Evolutionary conservation across 768 basidiomycete species (phyloP).

Genomic region (Mycena rosella): DNA sequence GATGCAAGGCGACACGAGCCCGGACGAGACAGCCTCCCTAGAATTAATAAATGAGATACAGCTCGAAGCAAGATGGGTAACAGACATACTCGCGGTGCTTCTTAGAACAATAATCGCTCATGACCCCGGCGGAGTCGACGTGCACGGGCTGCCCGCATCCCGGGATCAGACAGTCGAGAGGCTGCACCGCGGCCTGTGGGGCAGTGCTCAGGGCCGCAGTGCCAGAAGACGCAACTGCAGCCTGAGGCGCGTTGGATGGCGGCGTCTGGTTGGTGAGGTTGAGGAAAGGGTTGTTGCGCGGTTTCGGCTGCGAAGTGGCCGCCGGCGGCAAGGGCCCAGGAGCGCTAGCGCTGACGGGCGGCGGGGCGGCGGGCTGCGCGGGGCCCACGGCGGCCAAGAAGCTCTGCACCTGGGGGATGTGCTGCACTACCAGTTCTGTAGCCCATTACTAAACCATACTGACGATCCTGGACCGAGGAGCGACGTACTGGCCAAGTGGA

Average conservation of each 20-base stretch:
- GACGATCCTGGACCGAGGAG: too few relatives aligned
- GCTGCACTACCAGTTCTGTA: slow-evolving; percentile 60
- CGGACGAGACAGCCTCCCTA: slow-evolving; percentile 70
- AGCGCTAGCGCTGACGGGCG: slow-evolving; percentile 3
- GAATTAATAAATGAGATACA: neutral
- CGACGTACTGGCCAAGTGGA: slow-evolving; percentile 53
- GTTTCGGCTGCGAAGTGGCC: slow-evolving; percentile 20
- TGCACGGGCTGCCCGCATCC: slow-evolving; percentile 70
- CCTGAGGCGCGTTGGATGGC: neutral
- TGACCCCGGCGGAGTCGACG: slow-evolving; percentile 64
- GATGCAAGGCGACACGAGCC: slow-evolving; percentile 68
- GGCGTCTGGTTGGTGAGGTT: slow-evolving; percentile 14
- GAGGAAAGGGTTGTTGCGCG: slow-evolving; percentile 36
- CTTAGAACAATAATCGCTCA: slow-evolving; percentile 70
- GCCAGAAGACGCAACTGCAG: slow-evolving; percentile 40
- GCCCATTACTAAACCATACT: neutral
- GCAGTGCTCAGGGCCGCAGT: slow-evolving; percentile 49
- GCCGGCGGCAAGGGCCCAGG: slow-evolving; percentile 6
- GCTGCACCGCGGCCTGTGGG: slow-evolving; percentile 53
- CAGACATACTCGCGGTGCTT: slow-evolving; percentile 73
- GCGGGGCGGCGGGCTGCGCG: slow-evolving; percentile 9
- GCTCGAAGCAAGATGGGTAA: neutral
- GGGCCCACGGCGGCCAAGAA: slow-evolving; percentile 43
- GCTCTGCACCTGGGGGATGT: slow-evolving; percentile 61
- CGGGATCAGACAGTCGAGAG: slow-evolving; percentile 64